phyloP scores from a whole-genome alignment of 2,329 filamentous ascomycete genomes.

The Orbilia quercus region DNA sequence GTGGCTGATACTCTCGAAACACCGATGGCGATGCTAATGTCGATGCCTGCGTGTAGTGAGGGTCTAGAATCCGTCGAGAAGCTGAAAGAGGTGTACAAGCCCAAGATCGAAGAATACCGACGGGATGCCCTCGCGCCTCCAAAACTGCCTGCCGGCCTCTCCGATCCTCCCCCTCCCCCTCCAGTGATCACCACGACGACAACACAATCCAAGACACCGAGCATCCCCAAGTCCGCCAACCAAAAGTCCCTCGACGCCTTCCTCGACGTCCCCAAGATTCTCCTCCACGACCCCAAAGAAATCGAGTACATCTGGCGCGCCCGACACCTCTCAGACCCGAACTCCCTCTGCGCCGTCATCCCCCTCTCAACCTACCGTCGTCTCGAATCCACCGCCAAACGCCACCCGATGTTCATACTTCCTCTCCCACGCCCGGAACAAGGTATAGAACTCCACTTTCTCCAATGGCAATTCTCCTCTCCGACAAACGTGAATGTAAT shows the following conservation, averaged over 20 bases:
- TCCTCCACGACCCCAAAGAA: slow-evolving; percentile 75
- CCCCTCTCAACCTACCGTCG: slow-evolving; percentile 77
- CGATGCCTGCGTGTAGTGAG: slow-evolving; percentile 63
- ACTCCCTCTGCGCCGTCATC: slow-evolving; percentile 85
- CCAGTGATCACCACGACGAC: slow-evolving; percentile 22
- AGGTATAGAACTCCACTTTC: slow-evolving; percentile 91
- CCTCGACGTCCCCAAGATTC: slow-evolving; percentile 83
- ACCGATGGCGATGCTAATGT: slow-evolving; percentile 13
- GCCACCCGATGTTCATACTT: slow-evolving; percentile 88
- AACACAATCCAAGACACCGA: slow-evolving; percentile 61
- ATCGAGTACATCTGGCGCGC: slow-evolving; percentile 91
- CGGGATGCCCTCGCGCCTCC: slow-evolving; percentile 72
- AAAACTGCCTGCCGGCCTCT: slow-evolving; percentile 60
- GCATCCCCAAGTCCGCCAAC: slow-evolving; percentile 63
- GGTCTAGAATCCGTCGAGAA: slow-evolving; percentile 77
- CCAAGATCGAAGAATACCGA: slow-evolving; percentile 79
- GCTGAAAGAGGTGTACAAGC: slow-evolving; percentile 83
- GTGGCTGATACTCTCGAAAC: neutral
- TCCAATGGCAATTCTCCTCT: slow-evolving; percentile 94
- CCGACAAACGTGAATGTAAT: slow-evolving; percentile 78
- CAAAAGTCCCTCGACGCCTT: slow-evolving; percentile 74
- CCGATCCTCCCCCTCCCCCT: slow-evolving; percentile 41
- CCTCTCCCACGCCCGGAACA: slow-evolving; percentile 77
- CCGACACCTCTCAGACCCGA: slow-evolving; percentile 77
- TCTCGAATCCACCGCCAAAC: slow-evolving; percentile 77